Base-by-base conservation (phyloP, 2,329 filamentous ascomycete genomes). In the Colletotrichum liriopes region DNA sequence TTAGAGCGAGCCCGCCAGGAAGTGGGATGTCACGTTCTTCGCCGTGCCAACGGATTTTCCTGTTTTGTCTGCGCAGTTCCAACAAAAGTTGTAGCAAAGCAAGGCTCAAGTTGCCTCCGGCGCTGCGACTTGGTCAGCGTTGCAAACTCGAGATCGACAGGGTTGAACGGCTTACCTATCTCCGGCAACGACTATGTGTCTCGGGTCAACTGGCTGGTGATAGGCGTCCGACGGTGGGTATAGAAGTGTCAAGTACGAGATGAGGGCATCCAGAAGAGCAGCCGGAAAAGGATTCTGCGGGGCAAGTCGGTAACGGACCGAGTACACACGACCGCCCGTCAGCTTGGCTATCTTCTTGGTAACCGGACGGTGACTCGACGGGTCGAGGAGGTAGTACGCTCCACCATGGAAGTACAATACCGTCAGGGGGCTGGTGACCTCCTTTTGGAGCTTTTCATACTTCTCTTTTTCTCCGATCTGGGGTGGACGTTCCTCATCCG, bases 331-430 rank as follows among this genome's bases (percentile, higher is more conserved):
- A 2, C 93, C 93, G 32, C 89, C 88, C 0, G 89, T 92, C 68
- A 91, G 79, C 77, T 91, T 90, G 29, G 93, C 92, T 18, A 96
- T 82, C 63, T 86, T 88, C 71, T 88, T 88, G 23, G 86, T 87
- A 0, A 87, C 81, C 0, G 84, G 79, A 3, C 94, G 89, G 77
- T 94, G 91, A 0, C 90, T 91, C 1, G 86, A 81, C 20, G 93
- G 93, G 76, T 95, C 93, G 77, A 92, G 87, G 37, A 94, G 86
- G 75, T 86, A 94, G 82, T 93, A 93, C 5, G 91, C 93, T 65
- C 93, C 94, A 73, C 93, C 93, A 80, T 95, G 93, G 76, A 95
- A 88, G 80, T 94, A 95, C 26, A 95, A 83, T 0, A 94, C 80
- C 0, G 92, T 94, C 1, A 88, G 86, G 3, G 89, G 87, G 61